Evolutionary conservation across 2,329 filamentous ascomycete genomes (phyloP), one percentile per base, ranked within the genome.

Genomic region (Colletotrichum sp.): DNA sequence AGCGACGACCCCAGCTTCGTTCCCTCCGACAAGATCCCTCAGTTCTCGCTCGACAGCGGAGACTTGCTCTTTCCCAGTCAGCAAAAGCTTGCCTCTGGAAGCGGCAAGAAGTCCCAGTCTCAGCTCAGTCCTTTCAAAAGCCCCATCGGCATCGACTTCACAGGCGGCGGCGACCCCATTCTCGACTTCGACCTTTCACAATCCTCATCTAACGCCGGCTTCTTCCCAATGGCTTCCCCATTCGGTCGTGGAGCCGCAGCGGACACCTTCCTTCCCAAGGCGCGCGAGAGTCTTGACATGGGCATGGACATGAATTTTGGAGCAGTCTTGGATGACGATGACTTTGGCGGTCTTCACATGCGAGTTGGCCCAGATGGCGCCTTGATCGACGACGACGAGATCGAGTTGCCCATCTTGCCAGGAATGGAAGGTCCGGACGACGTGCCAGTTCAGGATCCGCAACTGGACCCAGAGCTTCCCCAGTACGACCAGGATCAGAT

Each of bases 1-100:
- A 88, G 91, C 70, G 95, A 99, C 80, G 96, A 99, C 81, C 95
- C 96, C 1, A 89, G 91, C 57, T 98, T 99, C 81, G 85, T 95
- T 12, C 92, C 93, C 0, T 92, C 93, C 59, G 88, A 92, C 39
- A 87, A 88, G 39, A 86, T 95, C 30, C 91, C 93, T 2, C 87
- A 89, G 1, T 87, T 94, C 72, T 88, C 93, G 44, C 80, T 89
- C 36, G 85, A 84, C 49, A 81, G 81, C 28, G 81, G 84, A 15
- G 81, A 83, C 12, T 84, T 32, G 77, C 81, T 52, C 77, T 82
- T 70, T 8, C 81, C 80, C 13, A 87, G 83, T 57, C 87, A 88
- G 72, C 78, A 21, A 15, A 74, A 15, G 84, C 86, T 10, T 80
- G 81, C 21, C 34, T 39, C 57, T 30, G 59, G 13, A 3, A 84